Evolutionary conservation across 371 early-diverging fungal species (phyloP), one percentile per base, ranked within the genome.

Genomic region (Apophysomyces ossiformis): DNA sequence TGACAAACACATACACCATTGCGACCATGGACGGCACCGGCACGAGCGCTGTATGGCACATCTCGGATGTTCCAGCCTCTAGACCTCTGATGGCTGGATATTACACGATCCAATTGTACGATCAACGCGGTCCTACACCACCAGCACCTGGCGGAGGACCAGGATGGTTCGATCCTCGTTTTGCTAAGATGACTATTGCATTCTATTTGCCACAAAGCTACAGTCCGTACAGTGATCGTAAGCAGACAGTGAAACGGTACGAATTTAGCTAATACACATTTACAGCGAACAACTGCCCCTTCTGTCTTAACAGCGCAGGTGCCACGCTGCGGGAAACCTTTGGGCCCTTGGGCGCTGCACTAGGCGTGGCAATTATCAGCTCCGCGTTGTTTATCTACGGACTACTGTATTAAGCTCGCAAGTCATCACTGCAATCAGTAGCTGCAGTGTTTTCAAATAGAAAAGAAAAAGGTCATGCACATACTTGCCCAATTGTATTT

Each of bases 91-190:
- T 81, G 70, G 75, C 74, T 66, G 84, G 81, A 9, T 68, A 63
- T 43, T 83, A 83, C 69, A 71, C 75, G 37, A 68, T 83, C 37
- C 78, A 77, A 50, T 54, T 83, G 0, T 79, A 77, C 38, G 84
- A 83, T 69, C 84, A 83, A 66, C 70, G 84, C 58, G 84, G 84
- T 59, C 61, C 69, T 4, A 63, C 74, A 18, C 78, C 83, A 32
- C 11, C 18, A 18, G 57, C 61, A 37, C 56, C 60, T 18, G 18
- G 18, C 1, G 32, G 32, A 26, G 32, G 32, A 26, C 83, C 83
- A 36, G 83, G 83, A 37, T 82, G 77, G 75, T 68, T 77, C 15
- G 47, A 64, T 21, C 80, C 83, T n/a, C 44, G 44, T 21, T 21
- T 18, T 9, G 73, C 71, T 16, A 47, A 69, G 16, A 60, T 82